Percentiles rank a stretch among this genome's conserved stretches.
Evolutionary conservation across 495 filamentous ascomycete genomes (phyloP).

Genomic region (Saxophila tyrrhenica): DNA sequence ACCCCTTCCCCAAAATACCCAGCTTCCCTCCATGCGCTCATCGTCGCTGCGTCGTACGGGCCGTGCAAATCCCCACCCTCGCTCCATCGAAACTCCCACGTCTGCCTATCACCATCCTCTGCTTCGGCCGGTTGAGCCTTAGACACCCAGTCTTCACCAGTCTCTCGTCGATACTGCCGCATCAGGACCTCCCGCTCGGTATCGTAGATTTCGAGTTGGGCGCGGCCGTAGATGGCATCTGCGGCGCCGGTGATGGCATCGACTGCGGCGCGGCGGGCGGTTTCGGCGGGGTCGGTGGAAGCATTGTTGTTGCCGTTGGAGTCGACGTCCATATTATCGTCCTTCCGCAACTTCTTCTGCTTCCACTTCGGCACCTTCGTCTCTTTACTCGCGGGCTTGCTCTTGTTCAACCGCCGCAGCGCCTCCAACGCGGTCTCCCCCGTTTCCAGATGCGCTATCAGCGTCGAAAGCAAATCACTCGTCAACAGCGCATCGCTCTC

Average conservation of each 20-base stretch:
- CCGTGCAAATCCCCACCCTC: slow-evolving; percentile 72
- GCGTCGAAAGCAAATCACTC: slow-evolving; percentile 54
- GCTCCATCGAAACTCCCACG: slow-evolving; percentile 90
- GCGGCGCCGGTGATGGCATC: slow-evolving; percentile 78
- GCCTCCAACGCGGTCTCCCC: slow-evolving; percentile 88
- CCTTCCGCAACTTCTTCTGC: slow-evolving; percentile 44
- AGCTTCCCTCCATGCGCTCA: slow-evolving; percentile 78
- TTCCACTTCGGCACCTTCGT: slow-evolving; percentile 51
- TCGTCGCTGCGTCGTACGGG: slow-evolving; percentile 70
- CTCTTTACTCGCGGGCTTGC: slow-evolving; percentile 33
- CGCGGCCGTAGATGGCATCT: slow-evolving; percentile 69
- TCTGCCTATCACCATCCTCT: neutral
- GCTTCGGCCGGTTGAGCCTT: slow-evolving; percentile 8
- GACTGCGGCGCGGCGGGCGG: slow-evolving; percentile 56
- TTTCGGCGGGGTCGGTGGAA: slow-evolving; percentile 56
- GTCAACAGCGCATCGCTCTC: slow-evolving; percentile 65
- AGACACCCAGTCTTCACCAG: slow-evolving; percentile 85
- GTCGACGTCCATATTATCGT: slow-evolving; percentile 63
- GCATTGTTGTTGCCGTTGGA: slow-evolving; percentile 25
- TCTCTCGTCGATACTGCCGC: slow-evolving; percentile 73
- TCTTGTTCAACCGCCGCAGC: slow-evolving; percentile 65
- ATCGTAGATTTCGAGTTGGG: slow-evolving; percentile 81
- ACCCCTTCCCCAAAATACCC: slow-evolving; percentile 93
- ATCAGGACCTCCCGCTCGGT: slow-evolving; percentile 72
- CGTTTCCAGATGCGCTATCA: slow-evolving; percentile 63